Evolutionary conservation across 768 basidiomycete species (phyloP), one percentile per base, ranked within the genome.

Genomic region (Strobilomyces echinocephalus): DNA sequence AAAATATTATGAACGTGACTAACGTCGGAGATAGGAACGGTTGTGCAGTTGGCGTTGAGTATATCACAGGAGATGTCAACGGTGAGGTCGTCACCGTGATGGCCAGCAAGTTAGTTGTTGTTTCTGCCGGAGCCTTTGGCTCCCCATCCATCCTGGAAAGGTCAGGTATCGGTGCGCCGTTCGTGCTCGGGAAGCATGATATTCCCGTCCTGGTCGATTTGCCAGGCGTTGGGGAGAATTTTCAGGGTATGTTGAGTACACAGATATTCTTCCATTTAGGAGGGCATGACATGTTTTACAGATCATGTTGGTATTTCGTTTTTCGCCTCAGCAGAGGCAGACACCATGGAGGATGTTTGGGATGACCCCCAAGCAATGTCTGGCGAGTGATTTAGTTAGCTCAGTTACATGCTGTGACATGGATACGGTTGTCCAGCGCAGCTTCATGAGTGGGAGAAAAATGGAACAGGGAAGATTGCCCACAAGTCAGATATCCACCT

Each of bases 201-300:
- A 73, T 91, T 40, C 54, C 62, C 9, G 69, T 75, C 50, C 41
- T 80, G 11, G 76, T 87, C 8, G 82, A 89, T 50, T 77, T 91
- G 7, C 87, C 87, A 5, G 87, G 85, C 7, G 89, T 94, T 0
- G 89, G 90, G 11, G 84, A 86, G 62, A 80, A 88, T 57, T 82
- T 79, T 49, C 74, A 77, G 58, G 82, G 81, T 79, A 48, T 36
- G 67, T 59, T 16, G 12, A 8, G 14, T 26, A 28, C 10, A 31
- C 1, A 10, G 24, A 24, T 24, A 24, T 2, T 24, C 24, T 24
- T 24, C 24, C 24, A 24, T 24, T 24, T 24, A 24, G 24, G 24
- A 24, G 24, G 24, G 24, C 24, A 24, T 24, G 24, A 8, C 0
- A 14, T 30, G 7, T 28, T 31, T 20, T 31, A 6, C 36, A 73